Base-by-base conservation (phyloP, 2,329 filamentous ascomycete species). In the Phaeosphaeriaceae sp. region DNA sequence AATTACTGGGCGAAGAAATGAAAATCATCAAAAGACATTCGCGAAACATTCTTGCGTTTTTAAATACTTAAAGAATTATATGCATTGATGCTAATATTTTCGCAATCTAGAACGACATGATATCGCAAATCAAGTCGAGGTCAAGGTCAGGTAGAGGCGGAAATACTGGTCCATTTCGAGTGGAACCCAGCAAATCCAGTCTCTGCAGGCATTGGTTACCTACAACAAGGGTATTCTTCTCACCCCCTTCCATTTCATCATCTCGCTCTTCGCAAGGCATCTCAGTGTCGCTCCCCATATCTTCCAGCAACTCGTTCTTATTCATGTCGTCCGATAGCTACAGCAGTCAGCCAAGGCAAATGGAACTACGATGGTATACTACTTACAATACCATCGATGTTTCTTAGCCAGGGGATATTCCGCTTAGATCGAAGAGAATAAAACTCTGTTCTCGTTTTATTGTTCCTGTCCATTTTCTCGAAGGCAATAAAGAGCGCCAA, bases 241-340 rank as follows among this genome's bases (percentile, higher is more conserved):
- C 13, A 34, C n/a, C 20, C 8, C 16, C 8, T 38, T 38, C 36
- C 16, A 38, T 38, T 7, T 38, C 16, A 38, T 38, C 16, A 38
- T 38, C 36, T 38, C 20, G 36, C 36, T 38, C 36, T n/a, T 18
- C n/a, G 18, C 36, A 38, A 38, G 36, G 36, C 16, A 38, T 21
- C 16, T 38, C 16, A 38, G 18, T 23, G n/a, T 23, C 17, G 17
- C 36, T 38, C 16, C 16, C 16, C n/a, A 38, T 38, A 2, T 38
- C 16, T 17, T 38, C 36, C 13, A 38, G 20, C 4, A 38, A 38
- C 36, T 38, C 16, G 17, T 38, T 38, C 16, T 21, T 38, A 9
- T 38, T 38, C 16, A 23, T 7, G 5, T 38, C 5, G 11, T 38
- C 36, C n/a, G 16, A 38, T 38, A 38, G 36, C 36, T 38, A 18